A percentile compares a stretch with the other conserved stretches of the same genome.
Conservation (phyloP, 2,329 filamentous ascomycete species). For the Fusarium coicis region DNA sequence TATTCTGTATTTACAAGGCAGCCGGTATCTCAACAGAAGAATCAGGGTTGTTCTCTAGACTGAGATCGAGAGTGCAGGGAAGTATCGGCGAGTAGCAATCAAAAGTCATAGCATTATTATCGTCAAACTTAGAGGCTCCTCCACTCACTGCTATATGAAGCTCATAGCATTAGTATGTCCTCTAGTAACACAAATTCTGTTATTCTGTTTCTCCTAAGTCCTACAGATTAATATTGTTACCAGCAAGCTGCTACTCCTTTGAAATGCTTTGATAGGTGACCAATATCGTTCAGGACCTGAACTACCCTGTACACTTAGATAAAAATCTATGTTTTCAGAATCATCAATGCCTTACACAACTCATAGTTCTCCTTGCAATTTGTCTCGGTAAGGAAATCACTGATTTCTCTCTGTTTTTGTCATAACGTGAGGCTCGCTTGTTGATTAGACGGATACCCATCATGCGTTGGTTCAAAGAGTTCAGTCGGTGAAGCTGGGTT, state of each 20-base stretch:
- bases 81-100: not conserved
- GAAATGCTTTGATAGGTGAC: accelerated
- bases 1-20: not conserved
- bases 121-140: not conserved
- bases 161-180: not conserved
- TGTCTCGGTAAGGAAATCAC: too few species aligned
- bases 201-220: not conserved
- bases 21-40: not conserved
- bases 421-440: not conserved
- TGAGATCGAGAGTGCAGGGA: not conserved
- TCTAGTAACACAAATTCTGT: not conserved
- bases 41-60: not conserved
- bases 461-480: too few species aligned
- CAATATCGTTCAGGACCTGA: not conserved
- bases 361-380: too few species aligned
- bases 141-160: not conserved
- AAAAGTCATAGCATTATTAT: not conserved
- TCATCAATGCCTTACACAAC: not conserved
- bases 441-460: not conserved
- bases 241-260: not conserved
- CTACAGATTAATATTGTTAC: not conserved
- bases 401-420: too few species aligned
- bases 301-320: not conserved
- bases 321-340: not conserved
- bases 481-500: not conserved